Evolutionary conservation across 768 basidiomycete species (phyloP), one percentile per base, ranked within the genome.

Genomic region (Serendipita indica): DNA sequence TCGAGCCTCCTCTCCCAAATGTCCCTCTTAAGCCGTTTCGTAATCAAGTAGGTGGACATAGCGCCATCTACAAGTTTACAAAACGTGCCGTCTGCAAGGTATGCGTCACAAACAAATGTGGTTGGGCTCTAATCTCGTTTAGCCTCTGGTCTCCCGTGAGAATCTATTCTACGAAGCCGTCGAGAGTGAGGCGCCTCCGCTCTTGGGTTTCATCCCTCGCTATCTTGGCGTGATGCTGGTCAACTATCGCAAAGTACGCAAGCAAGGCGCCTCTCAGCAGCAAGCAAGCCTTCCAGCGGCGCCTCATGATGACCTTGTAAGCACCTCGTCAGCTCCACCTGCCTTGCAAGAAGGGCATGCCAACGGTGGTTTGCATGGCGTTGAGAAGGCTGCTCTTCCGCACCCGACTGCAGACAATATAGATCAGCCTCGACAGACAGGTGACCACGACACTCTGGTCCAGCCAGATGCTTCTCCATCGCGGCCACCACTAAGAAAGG

Each of bases 141-240:
- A 98, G 93, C 94, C 94, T 14, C 81, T 99, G 5, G 92, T 96
- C 30, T 92, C 89, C 2, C 82, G 93, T 59, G 96, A 99, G 72
- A 99, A 99, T 67, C 75, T 96, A 46, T 97, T 99, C 67, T 99
- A 99, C 68, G 96, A 99, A 69, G 81, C 92, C 1, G 91, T 98
- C 32, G 96, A 99, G 69, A 79, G 84, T 27, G 89, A 91, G 65
- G 89, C 89, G 0, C 94, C 96, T 0, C 91, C 89, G 3, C 76
- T 99, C 6, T 77, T 98, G 3, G 85, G 80, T 13, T 99, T 90
- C 66, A 96, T 97, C 61, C 96, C 96, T n/a, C 84, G 93, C 41
- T 99, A 99, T 70, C 77, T 99, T 14, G 96, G 96, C 22, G 96
- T 99, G 58, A 96, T 99, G 91, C 79, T 98, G 39, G 94, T 99